Evolutionary conservation across 2,329 filamentous ascomycete genomes (phyloP).

Genomic region (Sclerotinia trifoliorum): DNA sequence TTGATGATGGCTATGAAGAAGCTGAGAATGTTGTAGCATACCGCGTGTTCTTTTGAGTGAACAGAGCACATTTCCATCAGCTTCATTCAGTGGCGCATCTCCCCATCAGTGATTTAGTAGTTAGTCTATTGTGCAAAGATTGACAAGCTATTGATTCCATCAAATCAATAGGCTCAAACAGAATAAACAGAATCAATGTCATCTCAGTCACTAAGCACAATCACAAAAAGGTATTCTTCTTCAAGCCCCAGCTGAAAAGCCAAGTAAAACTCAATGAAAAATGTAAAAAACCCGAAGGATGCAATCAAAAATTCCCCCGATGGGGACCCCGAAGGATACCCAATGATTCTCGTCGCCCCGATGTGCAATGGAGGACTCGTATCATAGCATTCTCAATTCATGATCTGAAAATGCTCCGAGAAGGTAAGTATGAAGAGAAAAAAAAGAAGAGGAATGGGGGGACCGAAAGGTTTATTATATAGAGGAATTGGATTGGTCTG

Average conservation of each 20-base stretch:
- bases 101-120: no score
- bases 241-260: conserved; percentile 41
- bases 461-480: background rate
- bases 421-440: conserved; percentile 44
- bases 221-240: conserved; percentile 35
- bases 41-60: background rate
- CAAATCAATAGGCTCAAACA: no score
- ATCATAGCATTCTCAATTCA: conserved; percentile 33
- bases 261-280: conserved; percentile 43
- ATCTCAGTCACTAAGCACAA: no score
- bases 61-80: no score
- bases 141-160: background rate
- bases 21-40: background rate
- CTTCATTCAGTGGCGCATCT: no score
- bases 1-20: background rate
- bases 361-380: conserved; percentile 58
- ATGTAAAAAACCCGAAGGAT: conserved; percentile 20
- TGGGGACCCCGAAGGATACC: conserved; percentile 41
- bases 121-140: no score
- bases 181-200: no score
- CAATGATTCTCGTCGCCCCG: conserved; percentile 48
- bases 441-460: conserved; percentile 17
- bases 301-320: conserved; percentile 43
- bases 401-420: conserved; percentile 37
- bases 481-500: background rate